phyloP scores from a whole-genome alignment of 331 rosid genomes.

The Malus hybrid region DNA sequence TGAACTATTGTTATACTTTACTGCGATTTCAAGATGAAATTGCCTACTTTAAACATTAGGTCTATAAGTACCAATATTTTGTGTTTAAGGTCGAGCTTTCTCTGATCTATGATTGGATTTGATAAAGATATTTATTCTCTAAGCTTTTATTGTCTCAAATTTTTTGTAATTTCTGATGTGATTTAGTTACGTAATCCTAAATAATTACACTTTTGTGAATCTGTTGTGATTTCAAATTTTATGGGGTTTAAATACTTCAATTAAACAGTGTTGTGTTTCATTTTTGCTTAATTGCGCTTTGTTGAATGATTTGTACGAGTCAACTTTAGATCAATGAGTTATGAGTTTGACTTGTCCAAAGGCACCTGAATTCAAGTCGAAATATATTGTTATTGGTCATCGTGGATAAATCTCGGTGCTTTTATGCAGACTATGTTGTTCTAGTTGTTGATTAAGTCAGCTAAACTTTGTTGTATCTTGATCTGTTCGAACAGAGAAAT shows the following conservation, averaged over 20 bases:
- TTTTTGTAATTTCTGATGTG: background rate
- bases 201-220: background rate
- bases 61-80: background rate
- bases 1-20: background rate
- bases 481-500: conserved; percentile 41
- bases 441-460: background rate
- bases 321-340: background rate
- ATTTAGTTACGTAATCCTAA: background rate
- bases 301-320: background rate
- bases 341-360: background rate
- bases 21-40: background rate
- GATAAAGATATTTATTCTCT: background rate
- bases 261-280: background rate
- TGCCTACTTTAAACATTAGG: background rate
- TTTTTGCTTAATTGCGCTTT: background rate
- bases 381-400: too few species aligned
- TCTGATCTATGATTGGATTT: background rate
- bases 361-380: too few species aligned
- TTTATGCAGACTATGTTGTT: background rate
- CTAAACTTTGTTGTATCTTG: conserved; percentile 2
- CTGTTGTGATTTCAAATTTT: background rate
- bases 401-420: background rate
- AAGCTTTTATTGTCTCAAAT: background rate
- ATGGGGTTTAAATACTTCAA: background rate
- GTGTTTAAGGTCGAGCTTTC: background rate